A percentile compares a stretch with the other conserved stretches of the same genome.
These are phyloP conservation scores for Przewalskia tangutica DNA, from an alignment of 257 asterid genomes.

Conservation along the genomic window DNA sequence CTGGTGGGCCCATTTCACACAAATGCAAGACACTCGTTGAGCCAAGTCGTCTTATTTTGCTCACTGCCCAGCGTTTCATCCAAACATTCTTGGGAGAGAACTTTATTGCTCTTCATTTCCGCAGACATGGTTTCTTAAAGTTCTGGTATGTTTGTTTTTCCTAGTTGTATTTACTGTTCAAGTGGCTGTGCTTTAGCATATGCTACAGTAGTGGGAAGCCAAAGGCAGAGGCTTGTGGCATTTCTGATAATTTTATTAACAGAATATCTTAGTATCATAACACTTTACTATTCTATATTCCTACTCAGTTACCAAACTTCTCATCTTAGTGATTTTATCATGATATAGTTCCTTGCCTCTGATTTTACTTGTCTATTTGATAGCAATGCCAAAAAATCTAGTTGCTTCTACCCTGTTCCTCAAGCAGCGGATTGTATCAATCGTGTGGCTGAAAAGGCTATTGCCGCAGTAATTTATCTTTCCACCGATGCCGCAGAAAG, in stretches of 20 bases:
- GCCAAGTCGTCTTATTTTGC: constrained; percentile 81
- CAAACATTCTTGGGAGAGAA: constrained; percentile 90
- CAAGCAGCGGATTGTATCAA: constrained; percentile 96
- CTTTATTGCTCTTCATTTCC: constrained; percentile 84
- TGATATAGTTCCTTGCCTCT: background rate
- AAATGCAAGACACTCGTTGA: constrained; percentile 75
- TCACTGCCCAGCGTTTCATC: constrained; percentile 89
- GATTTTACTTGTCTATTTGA: constrained; percentile 9
- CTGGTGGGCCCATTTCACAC: constrained; percentile 90
- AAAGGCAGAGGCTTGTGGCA: background rate
- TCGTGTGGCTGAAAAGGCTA: constrained; percentile 60
- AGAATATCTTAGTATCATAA: background rate
- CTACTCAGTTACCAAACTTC: background rate
- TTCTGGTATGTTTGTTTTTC: constrained; percentile 55
- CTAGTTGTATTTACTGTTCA: background rate
- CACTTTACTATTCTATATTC: background rate
- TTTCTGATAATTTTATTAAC: background rate
- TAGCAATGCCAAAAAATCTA: constrained; percentile 81
- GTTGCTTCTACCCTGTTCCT: constrained; percentile 94
- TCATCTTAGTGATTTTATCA: background rate
- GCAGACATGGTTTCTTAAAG: constrained; percentile 95
- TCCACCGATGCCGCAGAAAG: constrained; percentile 95
- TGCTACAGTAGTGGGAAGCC: background rate
- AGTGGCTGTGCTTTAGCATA: background rate
- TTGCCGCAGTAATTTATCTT: constrained; percentile 73